Conservation (phyloP, 306 rosid genomes). For the Cicer arietinum region DNA sequence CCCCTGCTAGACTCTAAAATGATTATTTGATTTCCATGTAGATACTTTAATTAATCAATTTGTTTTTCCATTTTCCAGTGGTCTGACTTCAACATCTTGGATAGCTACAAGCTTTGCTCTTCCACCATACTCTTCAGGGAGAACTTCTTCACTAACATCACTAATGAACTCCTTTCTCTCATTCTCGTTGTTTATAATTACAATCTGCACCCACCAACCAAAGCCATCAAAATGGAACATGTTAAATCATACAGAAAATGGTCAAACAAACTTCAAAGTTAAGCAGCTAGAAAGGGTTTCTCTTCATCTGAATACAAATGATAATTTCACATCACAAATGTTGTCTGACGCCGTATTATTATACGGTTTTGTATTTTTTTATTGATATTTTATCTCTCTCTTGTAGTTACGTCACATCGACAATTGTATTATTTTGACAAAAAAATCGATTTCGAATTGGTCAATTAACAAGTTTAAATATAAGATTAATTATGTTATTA, state of each 20-base stretch:
- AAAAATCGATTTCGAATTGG: too few species aligned
- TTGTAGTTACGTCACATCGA: too few species aligned
- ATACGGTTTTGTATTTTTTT: too few species aligned
- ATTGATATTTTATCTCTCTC: too few species aligned
- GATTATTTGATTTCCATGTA: slow-evolving; percentile 2
- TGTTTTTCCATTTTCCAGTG: slow-evolving; percentile 50
- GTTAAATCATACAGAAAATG: neutral
- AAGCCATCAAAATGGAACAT: neutral
- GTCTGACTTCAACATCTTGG: slow-evolving; percentile 63
- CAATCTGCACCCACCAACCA: slow-evolving; percentile 65
- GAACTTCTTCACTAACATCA: slow-evolving; percentile 76
- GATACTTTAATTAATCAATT: slow-evolving; percentile 31
- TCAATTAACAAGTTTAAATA: too few species aligned
- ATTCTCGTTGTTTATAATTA: slow-evolving; percentile 71
- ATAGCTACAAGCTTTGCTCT: slow-evolving; percentile 63
- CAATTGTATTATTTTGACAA: too few species aligned
- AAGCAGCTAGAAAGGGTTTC: neutral
- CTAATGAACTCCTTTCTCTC: slow-evolving; percentile 59
- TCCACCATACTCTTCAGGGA: slow-evolving; percentile 91
- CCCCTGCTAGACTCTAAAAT: neutral
- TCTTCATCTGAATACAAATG: neutral
- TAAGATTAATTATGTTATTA: too few species aligned
- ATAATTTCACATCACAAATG: too few species aligned
- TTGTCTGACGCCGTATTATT: too few species aligned
- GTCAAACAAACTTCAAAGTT: slow-evolving; percentile 12